These are phyloP conservation scores for Beta corolliflora DNA, from an alignment of 179 eudicot genomes.

Conservation along the genomic window DNA sequence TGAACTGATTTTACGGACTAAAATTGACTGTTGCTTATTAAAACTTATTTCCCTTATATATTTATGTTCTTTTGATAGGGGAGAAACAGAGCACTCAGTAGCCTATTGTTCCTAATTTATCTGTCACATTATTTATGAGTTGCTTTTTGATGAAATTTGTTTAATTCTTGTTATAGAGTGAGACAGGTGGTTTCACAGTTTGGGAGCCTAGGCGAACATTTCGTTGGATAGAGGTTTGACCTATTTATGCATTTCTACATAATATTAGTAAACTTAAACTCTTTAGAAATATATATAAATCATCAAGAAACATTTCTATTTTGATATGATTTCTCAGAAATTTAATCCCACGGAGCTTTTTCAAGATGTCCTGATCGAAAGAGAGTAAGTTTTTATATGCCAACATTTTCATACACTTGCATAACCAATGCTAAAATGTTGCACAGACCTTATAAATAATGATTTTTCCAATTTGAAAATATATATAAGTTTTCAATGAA, in stretches of 20 bases:
- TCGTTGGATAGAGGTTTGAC: constrained; percentile 59
- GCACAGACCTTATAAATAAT: not conserved
- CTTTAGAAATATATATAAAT: not conserved
- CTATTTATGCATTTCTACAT: not conserved
- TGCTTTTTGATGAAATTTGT: not conserved
- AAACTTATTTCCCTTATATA: too few species aligned
- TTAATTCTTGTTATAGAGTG: constrained; percentile 39
- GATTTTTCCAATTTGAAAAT: not conserved
- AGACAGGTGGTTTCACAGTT: constrained; percentile 66
- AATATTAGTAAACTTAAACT: not conserved
- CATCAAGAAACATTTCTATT: not conserved
- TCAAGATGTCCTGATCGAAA: constrained; percentile 35
- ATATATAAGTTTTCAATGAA: not conserved
- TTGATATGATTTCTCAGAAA: constrained; percentile 30
- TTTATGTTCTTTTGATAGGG: too few species aligned
- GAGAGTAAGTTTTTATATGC: constrained; percentile 36
- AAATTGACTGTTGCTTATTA: too few species aligned
- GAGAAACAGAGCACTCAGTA: too few species aligned
- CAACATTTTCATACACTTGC: not conserved
- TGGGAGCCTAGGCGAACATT: constrained; percentile 70
- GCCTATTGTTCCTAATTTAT: too few species aligned
- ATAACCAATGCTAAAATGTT: not conserved
- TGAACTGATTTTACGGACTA: too few species aligned
- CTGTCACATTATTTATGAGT: too few species aligned
- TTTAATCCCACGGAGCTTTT: constrained; percentile 42